Evolutionary conservation across 495 filamentous ascomycete species (phyloP).

Genomic region (Thozetella sp.): DNA sequence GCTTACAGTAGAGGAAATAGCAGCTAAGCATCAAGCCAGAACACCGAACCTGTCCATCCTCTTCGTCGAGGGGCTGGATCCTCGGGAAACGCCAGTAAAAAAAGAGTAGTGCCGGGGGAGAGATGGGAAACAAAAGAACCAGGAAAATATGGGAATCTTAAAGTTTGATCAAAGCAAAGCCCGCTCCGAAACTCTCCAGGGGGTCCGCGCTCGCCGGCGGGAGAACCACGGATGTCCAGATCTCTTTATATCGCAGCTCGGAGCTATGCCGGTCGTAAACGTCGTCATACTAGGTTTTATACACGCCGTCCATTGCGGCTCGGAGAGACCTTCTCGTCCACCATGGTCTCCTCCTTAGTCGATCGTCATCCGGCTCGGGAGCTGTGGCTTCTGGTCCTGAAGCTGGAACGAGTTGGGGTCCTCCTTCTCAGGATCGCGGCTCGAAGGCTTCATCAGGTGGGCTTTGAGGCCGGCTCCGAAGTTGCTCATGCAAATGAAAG

Average conservation of each 20-base stretch:
- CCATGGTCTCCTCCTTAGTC: conserved; percentile 63
- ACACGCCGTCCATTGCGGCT: neutral
- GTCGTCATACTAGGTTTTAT: neutral
- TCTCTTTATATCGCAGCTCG: neutral
- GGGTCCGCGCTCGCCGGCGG: neutral
- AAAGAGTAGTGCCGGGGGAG: neutral
- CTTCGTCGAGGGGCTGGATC: neutral
- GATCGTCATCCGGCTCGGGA: conserved; percentile 83
- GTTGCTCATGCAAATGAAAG: conserved; percentile 83
- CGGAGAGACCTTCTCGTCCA: neutral
- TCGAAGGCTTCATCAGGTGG: conserved; percentile 71
- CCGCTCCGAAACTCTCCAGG: neutral
- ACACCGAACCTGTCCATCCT: neutral
- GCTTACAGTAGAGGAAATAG: neutral
- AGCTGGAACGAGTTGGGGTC: conserved; percentile 71
- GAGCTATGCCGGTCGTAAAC: conserved; percentile 1
- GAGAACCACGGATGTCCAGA: neutral
- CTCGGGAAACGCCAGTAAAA: neutral
- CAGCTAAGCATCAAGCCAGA: neutral
- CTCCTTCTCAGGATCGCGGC: conserved; percentile 69
- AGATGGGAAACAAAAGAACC: neutral
- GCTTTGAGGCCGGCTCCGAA: conserved; percentile 90
- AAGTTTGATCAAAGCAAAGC: neutral
- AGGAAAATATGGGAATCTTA: neutral
- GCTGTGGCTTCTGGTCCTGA: conserved; percentile 59